Conservation (phyloP, 2,329 filamentous ascomycete species). For the Chaetomiaceae sp. region DNA sequence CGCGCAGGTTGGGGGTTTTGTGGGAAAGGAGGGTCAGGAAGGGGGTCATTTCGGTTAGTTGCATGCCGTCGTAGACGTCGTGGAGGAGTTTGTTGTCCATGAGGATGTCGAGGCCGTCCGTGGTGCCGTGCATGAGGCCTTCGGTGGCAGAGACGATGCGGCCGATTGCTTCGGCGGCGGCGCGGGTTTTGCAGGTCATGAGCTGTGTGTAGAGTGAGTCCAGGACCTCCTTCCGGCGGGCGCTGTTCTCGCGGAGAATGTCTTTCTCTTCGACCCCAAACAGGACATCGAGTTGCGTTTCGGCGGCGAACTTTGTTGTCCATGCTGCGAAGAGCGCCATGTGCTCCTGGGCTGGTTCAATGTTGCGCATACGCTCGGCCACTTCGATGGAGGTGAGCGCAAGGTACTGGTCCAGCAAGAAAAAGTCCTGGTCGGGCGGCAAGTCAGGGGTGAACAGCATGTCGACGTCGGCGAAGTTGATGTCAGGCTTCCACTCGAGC, state of each 20-base stretch:
- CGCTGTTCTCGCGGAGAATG: too few relatives aligned
- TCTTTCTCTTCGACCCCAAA: too few relatives aligned
- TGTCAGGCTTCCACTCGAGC: conserved; percentile 5
- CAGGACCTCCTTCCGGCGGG: too few relatives aligned
- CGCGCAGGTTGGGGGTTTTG: conserved; percentile 13
- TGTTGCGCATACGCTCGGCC: too few relatives aligned
- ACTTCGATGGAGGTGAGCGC: too few relatives aligned
- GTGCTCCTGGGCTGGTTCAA: too few relatives aligned
- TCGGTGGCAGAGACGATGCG: conserved; percentile 4
- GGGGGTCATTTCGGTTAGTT: not conserved
- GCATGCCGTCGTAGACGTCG: not conserved
- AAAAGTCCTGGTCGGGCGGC: not conserved
- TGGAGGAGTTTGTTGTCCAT: conserved; percentile 1
- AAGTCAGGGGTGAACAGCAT: not conserved
- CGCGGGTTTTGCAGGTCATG: not conserved
- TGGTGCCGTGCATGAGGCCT: not conserved
- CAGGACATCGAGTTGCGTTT: too few relatives aligned
- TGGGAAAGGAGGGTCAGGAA: conserved; percentile 3
- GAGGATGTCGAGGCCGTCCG: conserved; percentile 12
- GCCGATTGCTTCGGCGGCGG: not conserved
- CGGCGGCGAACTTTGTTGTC: too few relatives aligned
- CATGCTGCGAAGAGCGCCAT: too few relatives aligned
- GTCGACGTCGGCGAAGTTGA: not conserved
- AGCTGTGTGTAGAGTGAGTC: not conserved
- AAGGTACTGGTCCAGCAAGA: too few relatives aligned